These are phyloP conservation scores for Penicillium sp. DNA, from an alignment of 2,329 filamentous ascomycete genomes.

Conservation along the genomic window DNA sequence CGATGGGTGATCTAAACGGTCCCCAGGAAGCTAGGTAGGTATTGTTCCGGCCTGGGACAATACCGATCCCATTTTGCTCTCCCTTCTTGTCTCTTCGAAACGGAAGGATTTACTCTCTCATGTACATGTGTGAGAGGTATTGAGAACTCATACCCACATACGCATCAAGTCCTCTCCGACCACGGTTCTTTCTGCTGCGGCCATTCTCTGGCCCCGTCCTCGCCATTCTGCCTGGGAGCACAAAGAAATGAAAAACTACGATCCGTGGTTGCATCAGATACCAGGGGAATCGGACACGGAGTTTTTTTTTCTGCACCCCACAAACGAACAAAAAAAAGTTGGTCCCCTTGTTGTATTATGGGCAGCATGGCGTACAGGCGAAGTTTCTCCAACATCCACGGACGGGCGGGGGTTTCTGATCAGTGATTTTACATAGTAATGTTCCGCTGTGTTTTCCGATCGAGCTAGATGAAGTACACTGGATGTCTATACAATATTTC, in stretches of 20 bases:
- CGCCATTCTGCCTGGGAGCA: neutral
- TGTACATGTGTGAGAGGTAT: slow-evolving; percentile 1
- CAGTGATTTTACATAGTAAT: slow-evolving; percentile 25
- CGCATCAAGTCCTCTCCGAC: slow-evolving; percentile 14
- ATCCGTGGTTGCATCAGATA: neutral
- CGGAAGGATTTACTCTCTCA: neutral
- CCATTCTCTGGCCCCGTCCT: too few species aligned
- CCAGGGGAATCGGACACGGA: slow-evolving; percentile 21
- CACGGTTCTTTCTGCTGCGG: slow-evolving; percentile 7
- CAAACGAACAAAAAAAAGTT: slow-evolving; percentile 28
- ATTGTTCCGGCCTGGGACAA: too few species aligned
- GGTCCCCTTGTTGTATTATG: slow-evolving; percentile 33
- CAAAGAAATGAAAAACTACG: neutral
- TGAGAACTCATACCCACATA: slow-evolving; percentile 11
- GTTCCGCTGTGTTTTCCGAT: slow-evolving; percentile 15
- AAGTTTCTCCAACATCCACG: slow-evolving; percentile 29
- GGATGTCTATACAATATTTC: slow-evolving; percentile 9
- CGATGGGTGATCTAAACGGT: slow-evolving; percentile 59
- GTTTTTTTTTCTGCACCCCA: slow-evolving; percentile 19
- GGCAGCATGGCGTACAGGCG: slow-evolving; percentile 42
- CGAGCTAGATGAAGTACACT: slow-evolving; percentile 22
- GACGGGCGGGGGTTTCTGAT: slow-evolving; percentile 19
- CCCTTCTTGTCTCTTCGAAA: neutral
- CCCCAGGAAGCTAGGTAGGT: too few species aligned
- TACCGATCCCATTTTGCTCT: neutral